Evolutionary conservation across 2,329 filamentous ascomycete species (phyloP), one percentile per base, ranked within the genome.

Genomic region (Penicillium nordicum): DNA sequence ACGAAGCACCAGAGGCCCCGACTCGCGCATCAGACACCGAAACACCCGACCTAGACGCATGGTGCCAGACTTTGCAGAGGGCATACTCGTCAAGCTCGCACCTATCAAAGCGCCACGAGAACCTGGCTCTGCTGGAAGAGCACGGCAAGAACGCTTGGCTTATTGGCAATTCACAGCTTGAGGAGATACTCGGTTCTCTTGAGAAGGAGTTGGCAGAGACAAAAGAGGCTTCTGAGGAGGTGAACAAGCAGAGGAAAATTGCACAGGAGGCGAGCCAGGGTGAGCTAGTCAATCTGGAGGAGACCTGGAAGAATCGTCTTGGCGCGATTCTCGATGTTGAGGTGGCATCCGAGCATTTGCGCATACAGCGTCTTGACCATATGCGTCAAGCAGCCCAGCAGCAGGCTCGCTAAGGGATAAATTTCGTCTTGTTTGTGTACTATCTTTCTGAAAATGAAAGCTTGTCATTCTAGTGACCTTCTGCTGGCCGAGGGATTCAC

Each of bases 101-200:
- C 69, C 76, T 88, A 23, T 74, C 78, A 2, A 77, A 76, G 49
- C 77, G 84, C 27, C 73, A 82, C 49, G 79, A 81, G 42, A 85
- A 87, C 73, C 83, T 96, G 18, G 78, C 80, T 1, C 80, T 96
- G n/a, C 83, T 96, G 21, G 89, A 94, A 67, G 81, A 81, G 49
- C 87, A 87, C 73, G 94, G 93, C 63, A 90, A 90, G 76, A 96
- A 96, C 73, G 88, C 90, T 10, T 97, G 94, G 93, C 80, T 99
- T 53, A 82, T 96, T 9, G 85, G 85, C 6, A 99, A 99, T 74
- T 84, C 87, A 65, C 85, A 89, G 63, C 74, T 92, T 21, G 93
- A 97, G 75, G 84, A 84, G 42, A 82, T 90, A 41, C 74, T 95
- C 50, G 81, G 82, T 49, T 73, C 73, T 12, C 69, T 95, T 27